Percentiles rank a stretch among this genome's conserved stretches.
These are phyloP conservation scores for Phaeosphaeriaceae sp. DNA, from an alignment of 2,329 filamentous ascomycete genomes.

Conservation along the genomic window DNA sequence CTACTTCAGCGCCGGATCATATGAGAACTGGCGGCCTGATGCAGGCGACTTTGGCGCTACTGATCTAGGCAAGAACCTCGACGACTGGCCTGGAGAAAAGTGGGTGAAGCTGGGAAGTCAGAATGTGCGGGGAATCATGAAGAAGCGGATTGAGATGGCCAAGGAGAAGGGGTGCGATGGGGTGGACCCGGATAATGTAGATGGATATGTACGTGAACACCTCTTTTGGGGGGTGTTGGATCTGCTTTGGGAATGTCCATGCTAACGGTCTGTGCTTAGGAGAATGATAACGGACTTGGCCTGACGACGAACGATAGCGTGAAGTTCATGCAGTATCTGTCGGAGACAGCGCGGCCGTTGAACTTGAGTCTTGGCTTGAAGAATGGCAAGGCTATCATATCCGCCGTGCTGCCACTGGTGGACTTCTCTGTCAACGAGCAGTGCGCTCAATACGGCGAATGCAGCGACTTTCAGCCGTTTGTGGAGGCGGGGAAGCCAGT, in stretches of 20 bases:
- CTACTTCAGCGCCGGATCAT: constrained; percentile 77
- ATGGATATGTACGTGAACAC: constrained; percentile 62
- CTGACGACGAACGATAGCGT: constrained; percentile 65
- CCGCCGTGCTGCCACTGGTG: constrained; percentile 57
- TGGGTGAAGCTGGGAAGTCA: constrained; percentile 68
- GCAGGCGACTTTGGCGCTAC: constrained; percentile 59
- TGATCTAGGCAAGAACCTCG: constrained; percentile 66
- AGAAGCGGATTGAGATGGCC: constrained; percentile 64
- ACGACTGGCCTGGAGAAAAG: constrained; percentile 71
- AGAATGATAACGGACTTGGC: constrained; percentile 67
- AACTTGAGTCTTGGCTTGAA: constrained; percentile 72
- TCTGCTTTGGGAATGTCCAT: not conserved
- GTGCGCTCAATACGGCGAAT: constrained; percentile 68
- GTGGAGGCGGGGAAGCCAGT: constrained; percentile 69
- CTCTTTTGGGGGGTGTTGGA: not conserved
- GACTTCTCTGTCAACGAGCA: constrained; percentile 76
- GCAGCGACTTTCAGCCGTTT: constrained; percentile 64
- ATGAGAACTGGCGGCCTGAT: constrained; percentile 69
- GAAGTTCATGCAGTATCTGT: constrained; percentile 67
- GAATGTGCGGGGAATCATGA: constrained; percentile 71
- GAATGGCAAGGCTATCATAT: constrained; percentile 69
- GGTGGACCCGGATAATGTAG: constrained; percentile 75
- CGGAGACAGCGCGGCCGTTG: constrained; percentile 59
- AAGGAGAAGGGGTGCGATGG: constrained; percentile 69
- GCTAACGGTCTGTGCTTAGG: constrained; percentile 17